Evolutionary conservation across 2,329 filamentous ascomycete species (phyloP).

Genomic region (Xylaria sp.): DNA sequence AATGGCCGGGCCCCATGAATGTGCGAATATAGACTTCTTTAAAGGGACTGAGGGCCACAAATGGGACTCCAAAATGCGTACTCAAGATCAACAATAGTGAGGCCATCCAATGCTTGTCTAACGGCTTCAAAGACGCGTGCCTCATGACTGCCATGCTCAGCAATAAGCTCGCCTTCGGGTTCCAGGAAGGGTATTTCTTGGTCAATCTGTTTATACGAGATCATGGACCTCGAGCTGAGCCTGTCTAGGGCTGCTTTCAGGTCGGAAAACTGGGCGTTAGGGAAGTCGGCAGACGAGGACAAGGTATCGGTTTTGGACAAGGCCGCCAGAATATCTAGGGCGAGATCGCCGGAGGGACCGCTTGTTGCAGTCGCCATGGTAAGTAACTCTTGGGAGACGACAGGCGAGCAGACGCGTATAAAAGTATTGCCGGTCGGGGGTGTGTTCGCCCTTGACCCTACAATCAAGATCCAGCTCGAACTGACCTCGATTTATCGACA

Average conservation of each 20-base stretch:
- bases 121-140: slow-evolving; percentile 20
- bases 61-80: background rate
- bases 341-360: slow-evolving; percentile 4
- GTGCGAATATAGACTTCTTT: background rate
- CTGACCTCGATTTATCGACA: background rate
- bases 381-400: background rate
- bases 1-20: background rate
- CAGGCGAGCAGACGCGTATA: background rate
- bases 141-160: slow-evolving; percentile 18
- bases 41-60: background rate
- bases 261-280: slow-evolving; percentile 7
- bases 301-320: slow-evolving; percentile 6
- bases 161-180: slow-evolving; percentile 16
- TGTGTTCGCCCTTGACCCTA: background rate
- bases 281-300: slow-evolving; percentile 13
- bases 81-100: slow-evolving; percentile 15
- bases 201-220: slow-evolving; percentile 7
- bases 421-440: background rate
- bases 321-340: slow-evolving; percentile 7
- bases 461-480: too few relatives aligned
- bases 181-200: slow-evolving; percentile 13
- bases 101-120: slow-evolving; percentile 13
- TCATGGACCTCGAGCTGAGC: slow-evolving; percentile 10
- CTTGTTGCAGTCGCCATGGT: slow-evolving; percentile 4
- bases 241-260: slow-evolving; percentile 22